A percentile compares a stretch with the other conserved stretches of the same genome.
Conservation (phyloP, 2,329 filamentous ascomycete genomes). For the Alternaria rosae region DNA sequence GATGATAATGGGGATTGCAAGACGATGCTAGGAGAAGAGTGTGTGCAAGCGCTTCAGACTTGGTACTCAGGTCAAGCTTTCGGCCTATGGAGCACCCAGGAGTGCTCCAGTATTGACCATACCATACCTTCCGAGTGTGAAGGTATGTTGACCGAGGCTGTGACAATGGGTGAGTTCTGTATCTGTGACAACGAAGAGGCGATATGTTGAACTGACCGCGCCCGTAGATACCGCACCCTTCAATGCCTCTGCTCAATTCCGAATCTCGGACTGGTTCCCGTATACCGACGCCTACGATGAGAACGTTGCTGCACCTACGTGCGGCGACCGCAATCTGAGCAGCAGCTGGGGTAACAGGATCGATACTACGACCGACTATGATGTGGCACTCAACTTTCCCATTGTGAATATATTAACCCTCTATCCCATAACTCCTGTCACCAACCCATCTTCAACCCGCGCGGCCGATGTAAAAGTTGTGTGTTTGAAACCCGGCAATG, state of each 20-base stretch:
- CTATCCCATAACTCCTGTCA: not conserved
- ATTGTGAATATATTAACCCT: not conserved
- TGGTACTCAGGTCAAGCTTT: not conserved
- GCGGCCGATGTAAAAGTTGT: not conserved
- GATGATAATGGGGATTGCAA: conserved; percentile 2
- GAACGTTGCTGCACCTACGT: not conserved
- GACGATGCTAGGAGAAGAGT: not conserved
- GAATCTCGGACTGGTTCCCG: not conserved
- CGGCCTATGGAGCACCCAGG: too few relatives aligned
- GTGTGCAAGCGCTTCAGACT: not conserved
- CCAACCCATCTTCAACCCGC: not conserved
- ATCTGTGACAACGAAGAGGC: not conserved
- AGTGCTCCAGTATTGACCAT: not conserved
- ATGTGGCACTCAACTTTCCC: not conserved
- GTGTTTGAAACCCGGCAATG: not conserved
- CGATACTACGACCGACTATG: not conserved
- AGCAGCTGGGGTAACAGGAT: not conserved
- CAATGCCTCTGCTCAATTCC: not conserved
- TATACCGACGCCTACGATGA: not conserved
- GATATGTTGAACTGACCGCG: not conserved
- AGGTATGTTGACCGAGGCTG: not conserved
- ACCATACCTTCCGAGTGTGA: not conserved
- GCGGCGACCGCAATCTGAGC: not conserved
- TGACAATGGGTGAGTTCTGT: not conserved
- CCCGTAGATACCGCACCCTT: not conserved